Evolutionary conservation across 306 rosid species (phyloP).

Genomic region (Ceratonia siliqua): DNA sequence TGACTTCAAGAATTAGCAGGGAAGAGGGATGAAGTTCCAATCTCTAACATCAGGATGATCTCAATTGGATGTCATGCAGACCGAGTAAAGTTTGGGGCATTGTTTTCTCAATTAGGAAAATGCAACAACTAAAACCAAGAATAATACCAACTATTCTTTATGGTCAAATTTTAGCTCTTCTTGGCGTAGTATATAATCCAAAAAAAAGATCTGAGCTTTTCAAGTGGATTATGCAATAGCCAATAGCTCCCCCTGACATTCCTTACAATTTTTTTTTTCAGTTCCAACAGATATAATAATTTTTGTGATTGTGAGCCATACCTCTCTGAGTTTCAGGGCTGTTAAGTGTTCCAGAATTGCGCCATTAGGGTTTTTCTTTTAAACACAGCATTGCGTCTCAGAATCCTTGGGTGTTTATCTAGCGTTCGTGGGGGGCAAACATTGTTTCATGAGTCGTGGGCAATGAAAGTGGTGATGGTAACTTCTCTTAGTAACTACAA

Average conservation of each 20-base stretch:
- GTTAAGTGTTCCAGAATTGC: too few relatives aligned
- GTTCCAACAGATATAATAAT: not conserved
- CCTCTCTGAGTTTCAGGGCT: too few relatives aligned
- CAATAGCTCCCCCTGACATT: not conserved
- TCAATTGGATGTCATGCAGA: conserved; percentile 7
- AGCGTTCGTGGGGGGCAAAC: not conserved
- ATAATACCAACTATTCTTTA: not conserved
- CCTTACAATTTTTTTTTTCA: not conserved
- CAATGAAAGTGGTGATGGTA: not conserved
- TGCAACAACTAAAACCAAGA: not conserved
- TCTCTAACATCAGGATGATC: not conserved
- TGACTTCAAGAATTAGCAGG: not conserved
- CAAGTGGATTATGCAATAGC: not conserved
- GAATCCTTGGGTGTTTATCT: not conserved
- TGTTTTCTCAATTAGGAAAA: conserved; percentile 3
- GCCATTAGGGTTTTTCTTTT: too few relatives aligned
- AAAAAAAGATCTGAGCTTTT: conserved; percentile 25
- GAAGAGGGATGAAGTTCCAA: conserved; percentile 17
- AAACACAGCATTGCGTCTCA: not conserved
- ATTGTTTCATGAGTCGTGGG: not conserved
- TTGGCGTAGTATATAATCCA: not conserved
- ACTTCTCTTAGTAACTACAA: not conserved
- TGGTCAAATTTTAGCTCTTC: not conserved
- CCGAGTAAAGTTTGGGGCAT: not conserved
- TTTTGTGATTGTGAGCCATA: too few relatives aligned